Evolutionary conservation across 169 alveolate genomes (phyloP).

Genomic region (Ichthyophthirius multifiliis): DNA sequence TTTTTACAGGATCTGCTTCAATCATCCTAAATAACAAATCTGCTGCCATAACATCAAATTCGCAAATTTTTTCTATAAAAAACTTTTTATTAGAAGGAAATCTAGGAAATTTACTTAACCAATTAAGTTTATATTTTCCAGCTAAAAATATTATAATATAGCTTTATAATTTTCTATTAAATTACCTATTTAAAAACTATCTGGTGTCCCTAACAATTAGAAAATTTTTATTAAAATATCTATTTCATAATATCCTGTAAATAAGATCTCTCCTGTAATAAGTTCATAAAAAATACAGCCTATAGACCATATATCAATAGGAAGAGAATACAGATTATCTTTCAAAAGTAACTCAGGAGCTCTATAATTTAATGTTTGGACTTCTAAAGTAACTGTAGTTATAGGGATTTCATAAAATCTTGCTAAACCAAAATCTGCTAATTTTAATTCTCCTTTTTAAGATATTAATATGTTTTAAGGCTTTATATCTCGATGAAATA

Average conservation of each 20-base stretch:
- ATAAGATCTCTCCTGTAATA: constrained; percentile 54
- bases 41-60: background rate
- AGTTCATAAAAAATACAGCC: constrained; percentile 89
- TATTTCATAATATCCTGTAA: constrained; percentile 60
- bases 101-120: background rate
- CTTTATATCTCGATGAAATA: constrained; percentile 71
- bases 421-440: constrained; percentile 50
- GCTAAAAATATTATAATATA: too few relatives aligned
- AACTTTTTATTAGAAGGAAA: background rate
- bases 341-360: constrained; percentile 72
- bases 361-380: constrained; percentile 69
- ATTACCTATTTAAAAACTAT: constrained; percentile 34
- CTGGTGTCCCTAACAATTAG: constrained; percentile 72
- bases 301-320: constrained; percentile 68
- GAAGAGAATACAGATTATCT: constrained; percentile 49
- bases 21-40: constrained; percentile 26
- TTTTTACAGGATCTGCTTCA: constrained; percentile 32
- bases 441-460: constrained; percentile 56
- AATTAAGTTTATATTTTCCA: constrained; percentile 1
- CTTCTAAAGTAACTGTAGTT: constrained; percentile 59
- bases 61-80: background rate
- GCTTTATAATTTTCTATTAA: too few relatives aligned
- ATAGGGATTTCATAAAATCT: constrained; percentile 54
- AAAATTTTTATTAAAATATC: constrained; percentile 70
- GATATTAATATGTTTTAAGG: constrained; percentile 68